phyloP scores from a whole-genome alignment of 1,284 basidiomycete genomes.

The Tilletiopsis washingtonensis region DNA sequence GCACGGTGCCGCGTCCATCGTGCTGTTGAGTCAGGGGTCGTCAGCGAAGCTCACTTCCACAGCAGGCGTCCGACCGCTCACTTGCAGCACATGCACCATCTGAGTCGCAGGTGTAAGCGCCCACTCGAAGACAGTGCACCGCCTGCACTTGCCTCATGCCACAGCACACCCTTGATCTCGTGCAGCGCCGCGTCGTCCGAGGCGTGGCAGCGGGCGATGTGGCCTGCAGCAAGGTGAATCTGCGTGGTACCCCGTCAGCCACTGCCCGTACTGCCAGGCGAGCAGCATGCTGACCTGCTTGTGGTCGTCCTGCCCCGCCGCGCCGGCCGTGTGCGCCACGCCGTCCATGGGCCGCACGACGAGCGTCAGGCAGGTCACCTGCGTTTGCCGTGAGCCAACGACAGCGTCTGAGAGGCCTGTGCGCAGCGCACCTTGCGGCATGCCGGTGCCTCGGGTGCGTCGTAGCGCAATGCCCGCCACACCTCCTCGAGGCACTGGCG shows the following conservation, averaged over 20 bases:
- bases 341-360: slow-evolving; percentile 13
- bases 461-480: too few relatives aligned
- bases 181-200: slow-evolving; percentile 9
- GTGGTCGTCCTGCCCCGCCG: slow-evolving; percentile 14
- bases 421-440: too few relatives aligned
- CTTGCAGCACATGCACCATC: neutral
- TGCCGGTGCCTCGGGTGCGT: too few relatives aligned
- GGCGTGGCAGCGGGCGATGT: slow-evolving; percentile 10
- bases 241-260: neutral
- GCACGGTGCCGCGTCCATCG: slow-evolving; percentile 8
- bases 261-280: neutral
- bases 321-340: slow-evolving; percentile 18
- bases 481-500: too few relatives aligned
- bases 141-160: slow-evolving; percentile 4
- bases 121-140: slow-evolving; percentile 3
- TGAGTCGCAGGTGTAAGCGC: neutral
- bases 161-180: neutral
- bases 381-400: too few relatives aligned
- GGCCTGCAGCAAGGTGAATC: slow-evolving; percentile 5
- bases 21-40: slow-evolving; percentile 9
- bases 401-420: too few relatives aligned
- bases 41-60: slow-evolving; percentile 8
- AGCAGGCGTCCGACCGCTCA: slow-evolving; percentile 24
- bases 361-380: slow-evolving; percentile 11
- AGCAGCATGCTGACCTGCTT: slow-evolving; percentile 15